Percentiles rank a stretch among this genome's conserved stretches.
Conservation (phyloP, 305 asterid genomes). For the Fraxinus floribunda region DNA sequence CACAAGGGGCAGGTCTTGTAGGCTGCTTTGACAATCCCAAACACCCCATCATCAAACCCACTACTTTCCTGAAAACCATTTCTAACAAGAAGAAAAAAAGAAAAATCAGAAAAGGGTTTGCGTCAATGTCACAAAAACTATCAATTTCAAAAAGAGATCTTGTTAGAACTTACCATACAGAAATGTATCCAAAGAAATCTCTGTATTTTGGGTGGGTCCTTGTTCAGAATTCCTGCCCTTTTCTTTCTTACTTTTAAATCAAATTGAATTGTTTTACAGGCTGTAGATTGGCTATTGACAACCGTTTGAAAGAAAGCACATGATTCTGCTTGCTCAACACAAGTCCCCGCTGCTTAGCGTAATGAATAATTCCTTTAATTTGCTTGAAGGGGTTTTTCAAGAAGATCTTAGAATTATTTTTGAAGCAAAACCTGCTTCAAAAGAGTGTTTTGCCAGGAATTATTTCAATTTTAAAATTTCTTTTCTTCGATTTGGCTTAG, state of each 20-base stretch:
- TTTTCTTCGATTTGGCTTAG: not conserved
- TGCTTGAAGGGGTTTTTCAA: not conserved
- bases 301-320: not conserved
- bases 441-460: not conserved
- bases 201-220: not conserved
- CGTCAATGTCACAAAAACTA: not conserved
- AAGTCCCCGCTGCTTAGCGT: not conserved
- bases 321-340: not conserved
- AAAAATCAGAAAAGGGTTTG: not conserved
- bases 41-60: conserved; percentile 71
- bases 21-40: conserved; percentile 63
- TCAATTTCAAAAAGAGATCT: conserved; percentile 17
- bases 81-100: conserved; percentile 25
- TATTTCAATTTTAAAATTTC: too few relatives aligned
- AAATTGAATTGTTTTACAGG: not conserved
- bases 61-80: conserved; percentile 70
- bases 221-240: not conserved
- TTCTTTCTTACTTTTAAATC: not conserved
- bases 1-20: conserved; percentile 40
- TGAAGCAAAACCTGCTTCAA: not conserved
- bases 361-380: not conserved
- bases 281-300: not conserved
- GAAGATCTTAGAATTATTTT: not conserved
- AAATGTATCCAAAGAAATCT: not conserved
- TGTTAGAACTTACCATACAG: not conserved